Evolutionary conservation across 192 early-diverging fungal species (phyloP), one percentile per base, ranked within the genome.

Genomic region (Rhizophagus sp.): DNA sequence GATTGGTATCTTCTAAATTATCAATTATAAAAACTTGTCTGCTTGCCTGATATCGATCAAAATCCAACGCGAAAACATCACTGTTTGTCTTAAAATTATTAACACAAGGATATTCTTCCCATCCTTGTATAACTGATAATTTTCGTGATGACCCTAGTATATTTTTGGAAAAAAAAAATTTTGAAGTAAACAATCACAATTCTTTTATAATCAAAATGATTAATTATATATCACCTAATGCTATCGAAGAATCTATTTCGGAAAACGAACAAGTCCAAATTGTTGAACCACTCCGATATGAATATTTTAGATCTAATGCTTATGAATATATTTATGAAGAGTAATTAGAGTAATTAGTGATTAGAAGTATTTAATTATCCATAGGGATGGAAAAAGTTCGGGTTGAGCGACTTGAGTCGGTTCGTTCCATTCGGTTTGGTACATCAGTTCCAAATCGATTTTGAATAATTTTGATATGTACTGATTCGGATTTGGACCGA

Each of bases 41-140:
- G 7, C 52, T 49, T 75, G 25, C 73, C 73, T 33, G 49, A 24
- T 75, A 61, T 8, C 24, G 7, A 41, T 76, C 74, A 41, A 41
- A 27, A 22, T 76, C 61, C 33, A 44, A 22, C 27, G 62, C 50
- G n/a, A 76, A 76, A 15, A 76, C 74, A 62, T 76, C 74, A 63
- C 74, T 76, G 22, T 22, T 7, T 19, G 74, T 76, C 24, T 41
- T 76, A 76, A 76, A n/a, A 10, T 76, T 13, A 27, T 8, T 64
- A 24, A 63, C 13, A 24, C 9, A 22, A n/a, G 13, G 5, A 1
- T 19, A 8, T 17, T 34, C 17, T 62, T 33, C 6, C 25, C 24
- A 76, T 39, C 47, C 34, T 24, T 24, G 30, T 15, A 76, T 12
- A 36, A 76, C 61, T 41, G 36, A 27, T 4, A 74, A 12, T 15